Conservation (phyloP, 352 stramenopile genomes). For the Pseudoperonospora humuli region DNA sequence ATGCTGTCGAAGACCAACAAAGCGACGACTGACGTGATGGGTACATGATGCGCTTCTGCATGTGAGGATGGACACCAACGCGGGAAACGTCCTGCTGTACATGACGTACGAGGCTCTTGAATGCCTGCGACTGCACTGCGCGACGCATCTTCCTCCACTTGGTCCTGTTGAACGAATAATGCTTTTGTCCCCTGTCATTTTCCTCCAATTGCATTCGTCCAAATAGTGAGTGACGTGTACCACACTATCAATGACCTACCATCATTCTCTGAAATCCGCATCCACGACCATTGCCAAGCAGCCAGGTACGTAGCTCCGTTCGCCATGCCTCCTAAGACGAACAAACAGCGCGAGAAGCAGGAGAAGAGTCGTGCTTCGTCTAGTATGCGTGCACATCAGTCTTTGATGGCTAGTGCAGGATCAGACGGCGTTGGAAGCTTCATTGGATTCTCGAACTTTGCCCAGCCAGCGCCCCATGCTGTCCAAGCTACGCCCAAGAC, state of each 20-base stretch:
- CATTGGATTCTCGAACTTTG: slow-evolving; percentile 71
- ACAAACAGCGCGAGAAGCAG: slow-evolving; percentile 84
- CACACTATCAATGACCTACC: slow-evolving; percentile 1
- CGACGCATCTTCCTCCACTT: slow-evolving; percentile 31
- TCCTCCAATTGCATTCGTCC: slow-evolving; percentile 17
- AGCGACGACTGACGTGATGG: slow-evolving; percentile 3
- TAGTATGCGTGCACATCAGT: slow-evolving; percentile 63
- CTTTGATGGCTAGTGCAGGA: slow-evolving; percentile 33
- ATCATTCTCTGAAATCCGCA: slow-evolving; percentile 15
- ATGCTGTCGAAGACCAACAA: slow-evolving; percentile 29
- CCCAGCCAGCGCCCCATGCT: slow-evolving; percentile 16
- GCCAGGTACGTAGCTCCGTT: neutral
- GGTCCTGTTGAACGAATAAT: too few relatives aligned
- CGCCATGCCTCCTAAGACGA: slow-evolving; percentile 56
- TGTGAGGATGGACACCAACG: neutral
- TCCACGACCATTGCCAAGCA: too few relatives aligned
- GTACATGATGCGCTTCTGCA: slow-evolving; percentile 5
- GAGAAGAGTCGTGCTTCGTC: slow-evolving; percentile 78
- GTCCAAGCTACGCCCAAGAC: slow-evolving; percentile 9
- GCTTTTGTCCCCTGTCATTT: neutral
- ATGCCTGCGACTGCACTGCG: slow-evolving; percentile 29
- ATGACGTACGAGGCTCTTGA: slow-evolving; percentile 35
- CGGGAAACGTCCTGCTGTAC: neutral
- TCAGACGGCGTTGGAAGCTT: slow-evolving; percentile 19
- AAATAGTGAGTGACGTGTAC: neutral